A percentile compares a stretch with the other conserved stretches of the same genome.
These are phyloP conservation scores for Glebionis coronaria DNA, from an alignment of 129 eudicot species.

Conservation along the genomic window DNA sequence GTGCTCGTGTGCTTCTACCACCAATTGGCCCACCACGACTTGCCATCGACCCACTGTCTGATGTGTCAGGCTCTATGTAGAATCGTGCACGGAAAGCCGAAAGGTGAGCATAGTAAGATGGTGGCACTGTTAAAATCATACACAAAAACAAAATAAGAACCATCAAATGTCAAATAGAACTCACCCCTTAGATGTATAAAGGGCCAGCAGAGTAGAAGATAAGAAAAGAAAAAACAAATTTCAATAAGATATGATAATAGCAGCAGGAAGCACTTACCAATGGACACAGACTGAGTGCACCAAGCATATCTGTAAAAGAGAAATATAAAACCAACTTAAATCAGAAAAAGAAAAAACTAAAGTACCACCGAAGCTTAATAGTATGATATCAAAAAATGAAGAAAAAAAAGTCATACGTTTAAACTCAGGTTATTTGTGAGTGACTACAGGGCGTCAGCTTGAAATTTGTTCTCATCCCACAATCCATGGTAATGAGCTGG, in stretches of 20 bases:
- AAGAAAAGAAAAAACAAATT: no score
- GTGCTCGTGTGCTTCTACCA: slow-evolving; percentile 51
- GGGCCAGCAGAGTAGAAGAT: no score
- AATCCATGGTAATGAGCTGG: slow-evolving; percentile 94
- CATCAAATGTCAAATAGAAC: background rate
- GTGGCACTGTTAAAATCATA: slow-evolving; percentile 54
- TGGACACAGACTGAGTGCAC: slow-evolving; percentile 91
- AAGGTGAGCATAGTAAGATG: slow-evolving; percentile 86
- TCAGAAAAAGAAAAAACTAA: no score
- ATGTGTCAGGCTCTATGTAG: slow-evolving; percentile 84
- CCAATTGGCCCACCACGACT: slow-evolving; percentile 38
- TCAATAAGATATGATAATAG: no score
- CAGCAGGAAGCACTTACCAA: slow-evolving; percentile 55
- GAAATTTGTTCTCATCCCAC: slow-evolving; percentile 87
- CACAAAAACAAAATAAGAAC: background rate
- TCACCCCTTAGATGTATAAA: no score
- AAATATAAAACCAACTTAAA: background rate
- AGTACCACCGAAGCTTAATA: no score
- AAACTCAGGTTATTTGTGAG: slow-evolving; percentile 79
- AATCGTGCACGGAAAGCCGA: slow-evolving; percentile 88
- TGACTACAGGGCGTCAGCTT: slow-evolving; percentile 71
- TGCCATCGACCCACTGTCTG: slow-evolving; percentile 75
- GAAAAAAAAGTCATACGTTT: slow-evolving; percentile 55
- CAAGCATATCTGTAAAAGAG: slow-evolving; percentile 67
- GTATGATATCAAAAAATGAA: background rate